phyloP scores from a whole-genome alignment of 2,329 filamentous ascomycete genomes.

The Dactylellina leptospora region DNA sequence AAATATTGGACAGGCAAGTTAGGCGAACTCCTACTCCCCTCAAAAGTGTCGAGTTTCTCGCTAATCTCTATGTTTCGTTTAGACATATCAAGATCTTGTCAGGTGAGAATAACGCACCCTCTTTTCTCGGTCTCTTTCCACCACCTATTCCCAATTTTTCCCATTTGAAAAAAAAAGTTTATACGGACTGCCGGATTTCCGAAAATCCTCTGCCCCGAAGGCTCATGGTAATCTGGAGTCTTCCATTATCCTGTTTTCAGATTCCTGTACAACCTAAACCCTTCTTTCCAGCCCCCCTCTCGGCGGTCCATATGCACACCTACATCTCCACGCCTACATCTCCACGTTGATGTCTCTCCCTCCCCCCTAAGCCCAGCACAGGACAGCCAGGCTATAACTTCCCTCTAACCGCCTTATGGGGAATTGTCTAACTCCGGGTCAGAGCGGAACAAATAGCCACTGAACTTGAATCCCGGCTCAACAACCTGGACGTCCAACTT shows the following conservation, averaged over 20 bases:
- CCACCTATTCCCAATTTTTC: too few relatives aligned
- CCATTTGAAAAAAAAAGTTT: too few relatives aligned
- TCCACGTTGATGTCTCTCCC: too few relatives aligned
- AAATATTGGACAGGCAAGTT: conserved; percentile 48
- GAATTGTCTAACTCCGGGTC: conserved; percentile 16
- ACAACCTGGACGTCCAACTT: conserved; percentile 35
- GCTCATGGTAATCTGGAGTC: too few relatives aligned
- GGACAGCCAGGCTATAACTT: conserved; percentile 11
- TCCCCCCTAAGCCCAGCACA: too few relatives aligned
- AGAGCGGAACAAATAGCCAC: conserved; percentile 50
- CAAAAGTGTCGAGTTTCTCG: conserved; percentile 36
- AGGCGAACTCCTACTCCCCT: conserved; percentile 44
- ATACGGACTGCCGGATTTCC: too few relatives aligned
- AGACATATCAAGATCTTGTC: conserved; percentile 53
- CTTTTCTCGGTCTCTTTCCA: neutral
- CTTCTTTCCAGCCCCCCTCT: too few relatives aligned
- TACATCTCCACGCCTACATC: too few relatives aligned
- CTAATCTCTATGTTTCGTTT: conserved; percentile 45
- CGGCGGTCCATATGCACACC: too few relatives aligned
- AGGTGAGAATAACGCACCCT: conserved; percentile 25
- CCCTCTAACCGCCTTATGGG: conserved; percentile 13
- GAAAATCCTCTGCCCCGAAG: too few relatives aligned
- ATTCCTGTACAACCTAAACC: too few relatives aligned
- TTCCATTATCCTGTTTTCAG: too few relatives aligned
- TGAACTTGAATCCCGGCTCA: conserved; percentile 44